Evolutionary conservation across 73 alveolate genomes (phyloP).

Genomic region (Symbiodinium natans): DNA sequence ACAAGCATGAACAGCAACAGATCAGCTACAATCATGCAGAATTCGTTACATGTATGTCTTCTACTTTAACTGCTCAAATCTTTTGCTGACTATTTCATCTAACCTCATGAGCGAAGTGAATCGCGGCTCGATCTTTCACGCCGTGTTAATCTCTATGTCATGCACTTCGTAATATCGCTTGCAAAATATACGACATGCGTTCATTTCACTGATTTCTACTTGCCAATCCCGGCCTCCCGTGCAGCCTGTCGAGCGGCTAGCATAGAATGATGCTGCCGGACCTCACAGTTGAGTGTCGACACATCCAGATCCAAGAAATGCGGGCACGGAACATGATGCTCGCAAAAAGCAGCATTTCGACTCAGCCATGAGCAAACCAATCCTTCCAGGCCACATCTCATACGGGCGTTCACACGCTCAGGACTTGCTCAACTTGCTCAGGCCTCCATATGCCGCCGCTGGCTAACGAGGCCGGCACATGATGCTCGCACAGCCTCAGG

Average conservation of each 20-base stretch:
- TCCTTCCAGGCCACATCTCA: background rate
- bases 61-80: too few species aligned
- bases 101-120: too few species aligned
- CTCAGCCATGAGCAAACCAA: constrained; percentile 6
- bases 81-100: too few species aligned
- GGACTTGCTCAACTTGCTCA: background rate
- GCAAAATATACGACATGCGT: too few species aligned
- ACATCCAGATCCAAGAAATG: background rate
- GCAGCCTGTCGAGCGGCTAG: background rate
- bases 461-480: background rate
- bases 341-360: background rate
- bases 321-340: background rate
- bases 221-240: background rate
- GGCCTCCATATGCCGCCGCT: background rate
- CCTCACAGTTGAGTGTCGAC: background rate
- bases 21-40: too few species aligned
- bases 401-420: background rate
- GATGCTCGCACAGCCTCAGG: background rate
- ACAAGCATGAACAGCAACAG: too few species aligned
- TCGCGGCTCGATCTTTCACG: too few species aligned
- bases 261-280: background rate
- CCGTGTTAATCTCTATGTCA: too few species aligned
- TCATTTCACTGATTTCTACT: too few species aligned
- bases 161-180: too few species aligned
- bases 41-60: too few species aligned